phyloP scores from a whole-genome alignment of 352 stramenopile species.

The Globisporangium carolinianum region DNA sequence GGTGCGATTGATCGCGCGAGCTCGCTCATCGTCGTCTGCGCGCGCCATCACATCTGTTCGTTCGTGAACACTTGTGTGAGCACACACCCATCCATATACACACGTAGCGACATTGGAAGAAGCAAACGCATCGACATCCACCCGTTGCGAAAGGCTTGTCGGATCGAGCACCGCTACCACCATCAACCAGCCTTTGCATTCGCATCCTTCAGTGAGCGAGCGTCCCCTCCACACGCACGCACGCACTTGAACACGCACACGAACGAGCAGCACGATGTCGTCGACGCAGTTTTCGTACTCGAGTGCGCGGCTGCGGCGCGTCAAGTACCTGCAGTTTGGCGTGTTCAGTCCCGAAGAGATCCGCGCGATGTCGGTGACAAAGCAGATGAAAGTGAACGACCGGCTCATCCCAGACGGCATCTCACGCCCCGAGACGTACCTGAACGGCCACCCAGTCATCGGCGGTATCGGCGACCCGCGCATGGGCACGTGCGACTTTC shows the following conservation, averaged over 20 bases:
- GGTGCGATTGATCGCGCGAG: background rate
- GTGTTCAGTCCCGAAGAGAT: constrained; percentile 98
- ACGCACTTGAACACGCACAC: background rate
- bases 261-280: constrained; percentile 29
- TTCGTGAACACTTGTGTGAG: background rate
- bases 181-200: no score
- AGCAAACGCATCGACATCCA: background rate
- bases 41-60: background rate
- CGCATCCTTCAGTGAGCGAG: no score
- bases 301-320: constrained; percentile 88
- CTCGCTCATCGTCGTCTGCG: background rate
- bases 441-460: constrained; percentile 95
- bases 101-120: no score
- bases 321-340: constrained; percentile 98
- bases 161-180: no score
- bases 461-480: constrained; percentile 97
- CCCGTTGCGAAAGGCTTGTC: background rate
- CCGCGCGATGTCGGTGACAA: constrained; percentile 94
- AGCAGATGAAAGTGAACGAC: constrained; percentile 96
- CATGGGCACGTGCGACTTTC: constrained; percentile 93
- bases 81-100: no score
- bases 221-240: background rate
- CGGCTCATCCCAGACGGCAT: constrained; percentile 95
- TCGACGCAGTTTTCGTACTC: constrained; percentile 95
- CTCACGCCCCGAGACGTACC: constrained; percentile 83